These are phyloP conservation scores for Hibiscus tridactylites DNA, from an alignment of 345 rosid genomes.

Conservation along the genomic window DNA sequence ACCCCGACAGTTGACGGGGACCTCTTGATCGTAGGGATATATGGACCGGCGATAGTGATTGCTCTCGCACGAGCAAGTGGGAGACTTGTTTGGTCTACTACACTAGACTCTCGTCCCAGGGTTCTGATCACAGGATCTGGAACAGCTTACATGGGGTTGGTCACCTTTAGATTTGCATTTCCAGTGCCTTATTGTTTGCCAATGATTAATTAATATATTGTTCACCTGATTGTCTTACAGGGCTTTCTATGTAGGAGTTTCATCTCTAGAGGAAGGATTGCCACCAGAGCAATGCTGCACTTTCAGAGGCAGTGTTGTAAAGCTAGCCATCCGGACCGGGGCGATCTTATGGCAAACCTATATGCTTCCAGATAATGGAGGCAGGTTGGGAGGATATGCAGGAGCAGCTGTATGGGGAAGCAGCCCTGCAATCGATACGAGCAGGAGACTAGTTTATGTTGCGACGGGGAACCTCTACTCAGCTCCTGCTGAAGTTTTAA, in stretches of 20 bases:
- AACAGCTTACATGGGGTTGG: conserved; percentile 30
- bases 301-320: conserved; percentile 30
- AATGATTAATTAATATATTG: neutral
- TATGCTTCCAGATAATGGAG: conserved; percentile 36
- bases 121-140: conserved; percentile 32
- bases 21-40: conserved; percentile 27
- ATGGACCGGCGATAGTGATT: conserved; percentile 37
- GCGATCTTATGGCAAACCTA: conserved; percentile 23
- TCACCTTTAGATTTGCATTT: neutral
- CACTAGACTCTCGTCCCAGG: conserved; percentile 27
- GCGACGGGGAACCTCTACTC: conserved; percentile 38
- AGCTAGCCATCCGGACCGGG: conserved; percentile 13
- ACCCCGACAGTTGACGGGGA: conserved; percentile 30
- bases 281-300: conserved; percentile 28
- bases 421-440: conserved; percentile 35
- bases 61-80: conserved; percentile 26
- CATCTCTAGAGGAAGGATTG: conserved; percentile 28
- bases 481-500: conserved; percentile 25
- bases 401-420: conserved; percentile 47
- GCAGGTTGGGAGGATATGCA: conserved; percentile 31
- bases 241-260: conserved; percentile 24
- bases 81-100: conserved; percentile 30
- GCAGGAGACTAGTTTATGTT: conserved; percentile 26
- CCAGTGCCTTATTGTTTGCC: neutral
- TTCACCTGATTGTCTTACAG: neutral